A percentile compares a stretch with the other conserved stretches of the same genome.
Evolutionary conservation across 1,284 basidiomycete genomes (phyloP).

Genomic region (Ceratobasidium papillatum): DNA sequence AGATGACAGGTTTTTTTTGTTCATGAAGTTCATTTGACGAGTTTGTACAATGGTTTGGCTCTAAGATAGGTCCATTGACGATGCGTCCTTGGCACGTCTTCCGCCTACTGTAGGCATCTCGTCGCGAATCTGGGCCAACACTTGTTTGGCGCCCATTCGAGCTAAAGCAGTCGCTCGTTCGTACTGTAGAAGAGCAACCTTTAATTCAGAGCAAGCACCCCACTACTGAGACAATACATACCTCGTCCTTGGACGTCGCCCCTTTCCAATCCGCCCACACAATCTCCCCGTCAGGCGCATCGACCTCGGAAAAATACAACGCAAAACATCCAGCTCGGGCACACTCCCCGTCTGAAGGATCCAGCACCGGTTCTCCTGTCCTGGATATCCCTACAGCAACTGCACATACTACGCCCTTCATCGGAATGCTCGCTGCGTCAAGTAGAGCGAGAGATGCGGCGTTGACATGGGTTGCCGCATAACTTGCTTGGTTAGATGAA

Average conservation of each 20-base stretch:
- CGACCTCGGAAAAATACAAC: constrained; percentile 61
- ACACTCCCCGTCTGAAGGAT: constrained; percentile 62
- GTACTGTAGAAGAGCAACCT: not conserved
- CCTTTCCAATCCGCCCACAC: constrained; percentile 45
- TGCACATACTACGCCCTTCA: constrained; percentile 74
- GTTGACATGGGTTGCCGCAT: constrained; percentile 68
- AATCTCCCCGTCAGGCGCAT: constrained; percentile 37
- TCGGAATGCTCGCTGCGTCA: constrained; percentile 71
- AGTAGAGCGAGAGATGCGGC: constrained; percentile 71
- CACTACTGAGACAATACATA: not conserved
- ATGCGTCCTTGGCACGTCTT: not conserved
- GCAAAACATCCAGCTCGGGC: constrained; percentile 69
- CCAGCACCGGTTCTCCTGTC: constrained; percentile 53
- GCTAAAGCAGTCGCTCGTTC: constrained; percentile 5
- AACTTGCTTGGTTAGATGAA: constrained; percentile 50
- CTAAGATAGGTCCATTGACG: constrained; percentile 27
- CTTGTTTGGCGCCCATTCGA: constrained; percentile 16
- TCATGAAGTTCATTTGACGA: constrained; percentile 4
- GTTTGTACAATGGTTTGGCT: not conserved
- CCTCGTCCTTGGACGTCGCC: constrained; percentile 34
- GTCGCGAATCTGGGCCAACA: not conserved
- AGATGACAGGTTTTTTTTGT: constrained; percentile 38
- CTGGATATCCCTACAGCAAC: constrained; percentile 59
- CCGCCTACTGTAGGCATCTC: not conserved
- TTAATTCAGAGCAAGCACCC: not conserved